Conservation (phyloP, 768 basidiomycete genomes). For the Hemileccinum impolitum region DNA sequence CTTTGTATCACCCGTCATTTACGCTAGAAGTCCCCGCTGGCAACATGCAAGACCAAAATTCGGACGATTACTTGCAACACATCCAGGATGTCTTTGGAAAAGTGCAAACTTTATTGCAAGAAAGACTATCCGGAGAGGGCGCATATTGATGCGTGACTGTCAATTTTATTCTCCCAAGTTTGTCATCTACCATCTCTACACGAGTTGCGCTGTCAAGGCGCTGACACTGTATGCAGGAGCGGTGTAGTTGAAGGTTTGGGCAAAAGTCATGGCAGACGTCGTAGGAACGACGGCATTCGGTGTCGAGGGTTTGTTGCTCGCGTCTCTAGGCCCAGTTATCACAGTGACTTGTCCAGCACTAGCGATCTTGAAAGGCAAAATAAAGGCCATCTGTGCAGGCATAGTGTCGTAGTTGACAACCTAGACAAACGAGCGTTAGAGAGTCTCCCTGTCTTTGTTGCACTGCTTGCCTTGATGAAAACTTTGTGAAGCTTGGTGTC, state of each 20-base stretch:
- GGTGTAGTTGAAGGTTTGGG: slow-evolving; percentile 50
- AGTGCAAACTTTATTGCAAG: slow-evolving; percentile 26
- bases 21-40: slow-evolving; percentile 72
- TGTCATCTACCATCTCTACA: not conserved
- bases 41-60: slow-evolving; percentile 73
- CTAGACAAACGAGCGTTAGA: slow-evolving; percentile 28
- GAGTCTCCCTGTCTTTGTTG: not conserved
- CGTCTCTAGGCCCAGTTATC: slow-evolving; percentile 45
- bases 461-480: slow-evolving; percentile 52
- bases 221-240: slow-evolving; percentile 48
- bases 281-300: slow-evolving; percentile 48
- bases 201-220: slow-evolving; percentile 23
- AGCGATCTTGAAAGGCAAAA: slow-evolving; percentile 52
- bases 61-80: slow-evolving; percentile 47
- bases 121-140: slow-evolving; percentile 8
- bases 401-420: slow-evolving; percentile 48
- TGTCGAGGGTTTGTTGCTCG: slow-evolving; percentile 53
- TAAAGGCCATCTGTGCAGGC: slow-evolving; percentile 45
- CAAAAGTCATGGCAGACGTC: slow-evolving; percentile 43
- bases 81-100: slow-evolving; percentile 42
- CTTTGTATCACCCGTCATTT: slow-evolving; percentile 76
- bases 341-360: slow-evolving; percentile 43
- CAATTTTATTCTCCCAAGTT: not conserved
- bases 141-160: not conserved
- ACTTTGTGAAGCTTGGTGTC: slow-evolving; percentile 30